Percentiles rank a stretch among this genome's conserved stretches.
phyloP scores from a whole-genome alignment of 192 early-diverging fungal genomes.

The Coemansia interrupta region DNA sequence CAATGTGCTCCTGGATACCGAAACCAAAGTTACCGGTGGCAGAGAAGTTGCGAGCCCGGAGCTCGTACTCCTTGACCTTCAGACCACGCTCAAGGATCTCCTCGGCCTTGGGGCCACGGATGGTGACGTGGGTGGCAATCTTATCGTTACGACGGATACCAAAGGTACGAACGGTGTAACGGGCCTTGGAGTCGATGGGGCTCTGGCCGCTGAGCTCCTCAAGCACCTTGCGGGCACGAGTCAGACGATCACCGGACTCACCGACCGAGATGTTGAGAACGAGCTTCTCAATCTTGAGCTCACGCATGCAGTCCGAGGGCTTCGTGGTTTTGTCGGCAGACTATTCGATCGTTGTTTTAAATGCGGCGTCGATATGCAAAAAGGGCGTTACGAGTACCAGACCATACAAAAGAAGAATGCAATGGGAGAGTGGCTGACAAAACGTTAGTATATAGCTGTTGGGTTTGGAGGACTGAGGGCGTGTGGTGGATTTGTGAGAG shows the following conservation, averaged over 20 bases:
- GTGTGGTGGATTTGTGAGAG: too few species aligned
- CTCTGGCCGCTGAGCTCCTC: constrained; percentile 99
- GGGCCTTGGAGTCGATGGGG: constrained; percentile 99
- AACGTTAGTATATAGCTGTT: too few species aligned
- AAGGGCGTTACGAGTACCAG: too few species aligned
- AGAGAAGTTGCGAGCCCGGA: constrained; percentile 93
- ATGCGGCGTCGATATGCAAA: too few species aligned
- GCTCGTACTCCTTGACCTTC: constrained; percentile 99
- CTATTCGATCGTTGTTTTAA: constrained; percentile 6
- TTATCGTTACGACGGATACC: constrained; percentile 99
- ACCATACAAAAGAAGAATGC: too few species aligned
- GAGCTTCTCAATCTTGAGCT: constrained; percentile 98
- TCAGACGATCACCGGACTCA: constrained; percentile 98
- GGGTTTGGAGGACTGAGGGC: too few species aligned
- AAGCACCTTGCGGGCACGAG: constrained; percentile 99
- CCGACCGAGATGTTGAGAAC: constrained; percentile 99
- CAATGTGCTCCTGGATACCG: constrained; percentile 99
- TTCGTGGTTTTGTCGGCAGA: constrained; percentile 67
- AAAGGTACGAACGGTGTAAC: constrained; percentile 99
- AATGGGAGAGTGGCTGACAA: too few species aligned
- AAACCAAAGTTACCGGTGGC: constrained; percentile 99
- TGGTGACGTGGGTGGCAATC: constrained; percentile 98
- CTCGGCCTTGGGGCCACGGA: constrained; percentile 91
- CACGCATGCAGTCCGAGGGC: constrained; percentile 91
- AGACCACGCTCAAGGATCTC: constrained; percentile 99